Percentiles rank a stretch among this genome's conserved stretches.
Conservation (phyloP, 192 early-diverging fungal species). For the Coemansia sp. region DNA sequence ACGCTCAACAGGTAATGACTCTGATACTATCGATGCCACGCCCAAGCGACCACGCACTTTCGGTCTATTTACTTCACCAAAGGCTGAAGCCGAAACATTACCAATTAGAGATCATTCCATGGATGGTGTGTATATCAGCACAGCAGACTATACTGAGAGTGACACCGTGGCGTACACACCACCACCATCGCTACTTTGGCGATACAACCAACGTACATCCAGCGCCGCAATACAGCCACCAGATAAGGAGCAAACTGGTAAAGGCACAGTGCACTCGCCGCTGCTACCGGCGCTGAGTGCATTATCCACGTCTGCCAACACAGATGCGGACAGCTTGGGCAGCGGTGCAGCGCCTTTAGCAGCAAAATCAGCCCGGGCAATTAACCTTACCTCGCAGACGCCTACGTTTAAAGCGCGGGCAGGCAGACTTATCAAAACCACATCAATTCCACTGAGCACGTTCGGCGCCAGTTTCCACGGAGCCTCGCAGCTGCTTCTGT, state of each 20-base stretch:
- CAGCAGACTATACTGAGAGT: slow-evolving; percentile 3
- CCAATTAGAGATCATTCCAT: not conserved
- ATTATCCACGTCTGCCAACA: not conserved
- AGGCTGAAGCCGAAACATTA: not conserved
- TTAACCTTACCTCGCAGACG: slow-evolving; percentile 11
- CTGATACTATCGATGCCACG: slow-evolving; percentile 3
- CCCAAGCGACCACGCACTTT: slow-evolving; percentile 32
- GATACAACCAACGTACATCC: slow-evolving; percentile 12
- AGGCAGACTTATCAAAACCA: slow-evolving; percentile 40
- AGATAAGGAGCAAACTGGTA: not conserved
- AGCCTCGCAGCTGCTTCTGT: slow-evolving; percentile 5
- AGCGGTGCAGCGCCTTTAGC: not conserved
- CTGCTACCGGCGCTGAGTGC: not conserved
- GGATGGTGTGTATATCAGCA: not conserved
- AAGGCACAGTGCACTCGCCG: not conserved
- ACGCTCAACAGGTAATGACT: not conserved
- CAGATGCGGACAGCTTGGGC: not conserved
- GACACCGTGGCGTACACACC: slow-evolving; percentile 30
- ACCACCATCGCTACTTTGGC: slow-evolving; percentile 32
- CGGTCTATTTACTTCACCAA: not conserved
- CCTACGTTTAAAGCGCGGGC: slow-evolving; percentile 24
- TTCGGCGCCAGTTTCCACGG: slow-evolving; percentile 19
- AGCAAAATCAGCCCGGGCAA: slow-evolving; percentile 6
- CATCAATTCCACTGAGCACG: slow-evolving; percentile 38
- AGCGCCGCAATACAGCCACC: not conserved